A percentile compares a stretch with the other conserved stretches of the same genome.
Evolutionary conservation across 108 stramenopile species (phyloP).

Genomic region (Fistulifera pelliculosa): DNA sequence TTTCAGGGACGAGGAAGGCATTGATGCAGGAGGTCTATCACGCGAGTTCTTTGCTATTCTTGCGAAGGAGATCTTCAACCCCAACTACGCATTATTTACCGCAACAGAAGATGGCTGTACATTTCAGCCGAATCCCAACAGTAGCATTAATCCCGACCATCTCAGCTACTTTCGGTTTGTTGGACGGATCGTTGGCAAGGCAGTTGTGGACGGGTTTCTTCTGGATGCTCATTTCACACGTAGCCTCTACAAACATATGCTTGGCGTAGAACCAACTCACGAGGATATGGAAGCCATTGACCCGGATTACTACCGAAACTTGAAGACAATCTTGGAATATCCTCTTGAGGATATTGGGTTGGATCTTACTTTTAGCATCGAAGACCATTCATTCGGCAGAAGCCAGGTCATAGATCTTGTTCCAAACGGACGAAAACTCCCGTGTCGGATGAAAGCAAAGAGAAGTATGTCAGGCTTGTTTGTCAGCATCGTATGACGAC

Average conservation of each 20-base stretch:
- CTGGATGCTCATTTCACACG: conserved; percentile 98
- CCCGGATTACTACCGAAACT: conserved; percentile 96
- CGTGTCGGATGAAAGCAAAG: conserved; percentile 92
- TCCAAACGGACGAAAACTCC: conserved; percentile 81
- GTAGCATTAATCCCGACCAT: conserved; percentile 91
- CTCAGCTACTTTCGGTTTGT: conserved; percentile 94
- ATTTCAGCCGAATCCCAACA: conserved; percentile 96
- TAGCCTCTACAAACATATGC: conserved; percentile 98
- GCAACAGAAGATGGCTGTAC: conserved; percentile 95
- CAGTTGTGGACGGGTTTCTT: conserved; percentile 94
- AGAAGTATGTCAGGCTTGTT: conserved; percentile 90
- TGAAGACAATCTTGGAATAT: conserved; percentile 86
- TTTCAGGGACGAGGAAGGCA: conserved; percentile 95
- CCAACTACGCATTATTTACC: conserved; percentile 94
- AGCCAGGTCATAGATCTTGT: conserved; percentile 81
- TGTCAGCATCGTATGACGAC: conserved; percentile 95
- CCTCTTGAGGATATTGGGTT: conserved; percentile 90
- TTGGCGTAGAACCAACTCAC: conserved; percentile 87
- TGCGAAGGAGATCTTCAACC: conserved; percentile 97
- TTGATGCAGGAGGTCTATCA: conserved; percentile 97
- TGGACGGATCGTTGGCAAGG: conserved; percentile 96
- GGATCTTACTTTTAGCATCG: conserved; percentile 86
- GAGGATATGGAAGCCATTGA: conserved; percentile 98
- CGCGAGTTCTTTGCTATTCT: conserved; percentile 96
- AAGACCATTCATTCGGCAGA: conserved; percentile 81